phyloP scores from a whole-genome alignment of 2,329 filamentous ascomycete species.

The Dichotomopilus funicola region DNA sequence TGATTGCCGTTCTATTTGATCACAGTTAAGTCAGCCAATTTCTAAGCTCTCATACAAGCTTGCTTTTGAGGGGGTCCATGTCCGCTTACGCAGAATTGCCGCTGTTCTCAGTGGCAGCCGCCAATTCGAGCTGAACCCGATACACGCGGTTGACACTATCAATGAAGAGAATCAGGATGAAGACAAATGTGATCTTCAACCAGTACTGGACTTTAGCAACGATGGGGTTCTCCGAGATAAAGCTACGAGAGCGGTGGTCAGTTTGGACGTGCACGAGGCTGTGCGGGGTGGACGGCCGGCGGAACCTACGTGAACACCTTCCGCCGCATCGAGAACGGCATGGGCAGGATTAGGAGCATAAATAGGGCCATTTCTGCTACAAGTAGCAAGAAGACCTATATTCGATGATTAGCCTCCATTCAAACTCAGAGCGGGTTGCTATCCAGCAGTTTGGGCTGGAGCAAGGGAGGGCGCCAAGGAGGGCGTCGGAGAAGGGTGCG shows the following conservation, averaged over 20 bases:
- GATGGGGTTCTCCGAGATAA: constrained; percentile 81
- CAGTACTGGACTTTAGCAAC: constrained; percentile 95
- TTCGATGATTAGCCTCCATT: background rate
- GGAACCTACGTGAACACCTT: constrained; percentile 65
- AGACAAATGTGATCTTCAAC: constrained; percentile 98
- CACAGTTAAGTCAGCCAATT: constrained; percentile 20
- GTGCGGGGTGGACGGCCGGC: background rate
- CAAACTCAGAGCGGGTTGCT: background rate
- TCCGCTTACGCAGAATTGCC: constrained; percentile 41
- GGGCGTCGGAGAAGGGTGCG: constrained; percentile 18
- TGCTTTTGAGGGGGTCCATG: too few relatives aligned
- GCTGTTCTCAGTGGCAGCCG: constrained; percentile 59
- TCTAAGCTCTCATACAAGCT: background rate
- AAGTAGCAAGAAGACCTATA: constrained; percentile 73
- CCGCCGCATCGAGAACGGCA: constrained; percentile 80
- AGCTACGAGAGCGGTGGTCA: constrained; percentile 43
- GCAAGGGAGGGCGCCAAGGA: background rate
- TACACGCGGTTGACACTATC: constrained; percentile 96
- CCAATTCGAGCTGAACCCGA: constrained; percentile 85
- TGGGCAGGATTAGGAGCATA: constrained; percentile 72
- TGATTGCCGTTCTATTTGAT: constrained; percentile 51
- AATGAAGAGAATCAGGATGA: constrained; percentile 96
- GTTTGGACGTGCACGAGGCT: background rate
- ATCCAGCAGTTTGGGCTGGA: background rate
- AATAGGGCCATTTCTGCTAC: constrained; percentile 79